Percentiles rank a stretch among this genome's conserved stretches.
Evolutionary conservation across 768 basidiomycete genomes (phyloP).

Genomic region (Termitomyces bulborhizus): DNA sequence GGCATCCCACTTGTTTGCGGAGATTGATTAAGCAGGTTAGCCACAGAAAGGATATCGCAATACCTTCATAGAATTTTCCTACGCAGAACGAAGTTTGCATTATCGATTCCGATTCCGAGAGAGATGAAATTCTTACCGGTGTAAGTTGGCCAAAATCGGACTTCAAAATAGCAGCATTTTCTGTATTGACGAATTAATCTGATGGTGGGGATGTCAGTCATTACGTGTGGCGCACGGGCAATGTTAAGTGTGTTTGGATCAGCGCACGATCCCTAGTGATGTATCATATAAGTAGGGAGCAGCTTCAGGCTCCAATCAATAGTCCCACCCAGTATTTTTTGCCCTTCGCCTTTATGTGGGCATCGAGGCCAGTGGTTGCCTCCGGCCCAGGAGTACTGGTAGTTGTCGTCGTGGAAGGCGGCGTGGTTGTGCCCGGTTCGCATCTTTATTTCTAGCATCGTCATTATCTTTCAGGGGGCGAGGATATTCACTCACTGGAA

Average conservation of each 20-base stretch:
- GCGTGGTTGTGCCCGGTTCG: too few relatives aligned
- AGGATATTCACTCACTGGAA: background rate
- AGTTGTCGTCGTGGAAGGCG: background rate
- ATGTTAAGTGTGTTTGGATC: constrained; percentile 1
- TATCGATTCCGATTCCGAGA: background rate
- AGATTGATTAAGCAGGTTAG: background rate
- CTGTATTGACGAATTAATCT: background rate
- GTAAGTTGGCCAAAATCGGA: background rate
- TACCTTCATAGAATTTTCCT: constrained; percentile 4
- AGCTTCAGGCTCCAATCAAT: background rate
- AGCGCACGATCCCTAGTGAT: background rate
- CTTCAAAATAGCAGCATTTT: background rate
- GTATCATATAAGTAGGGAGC: background rate
- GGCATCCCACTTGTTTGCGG: background rate
- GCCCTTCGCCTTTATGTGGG: background rate
- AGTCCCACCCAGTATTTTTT: background rate
- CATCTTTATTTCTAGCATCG: background rate
- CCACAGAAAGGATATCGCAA: too few relatives aligned
- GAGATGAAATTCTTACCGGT: background rate
- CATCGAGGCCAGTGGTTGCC: background rate
- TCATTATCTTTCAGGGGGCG: background rate
- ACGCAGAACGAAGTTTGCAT: background rate
- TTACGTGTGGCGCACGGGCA: background rate
- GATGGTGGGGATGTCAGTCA: background rate
- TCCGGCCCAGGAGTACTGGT: background rate